phyloP scores from a whole-genome alignment of 192 early-diverging fungal species.

The Kappamyces sp. region DNA sequence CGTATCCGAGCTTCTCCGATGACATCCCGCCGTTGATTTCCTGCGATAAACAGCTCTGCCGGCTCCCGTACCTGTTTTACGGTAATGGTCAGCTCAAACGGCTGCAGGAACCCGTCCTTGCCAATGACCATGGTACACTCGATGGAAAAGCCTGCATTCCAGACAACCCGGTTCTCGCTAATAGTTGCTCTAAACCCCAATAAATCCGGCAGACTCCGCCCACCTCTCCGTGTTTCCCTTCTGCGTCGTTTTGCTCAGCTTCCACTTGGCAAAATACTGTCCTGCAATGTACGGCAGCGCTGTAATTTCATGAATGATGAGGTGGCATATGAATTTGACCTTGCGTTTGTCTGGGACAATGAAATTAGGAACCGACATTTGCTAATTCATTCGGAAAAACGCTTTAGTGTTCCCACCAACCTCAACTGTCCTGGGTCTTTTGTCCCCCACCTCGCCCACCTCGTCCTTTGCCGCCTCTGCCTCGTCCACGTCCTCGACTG shows the following conservation, averaged over 20 bases:
- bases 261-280: slow-evolving; percentile 77
- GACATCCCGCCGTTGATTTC: slow-evolving; percentile 56
- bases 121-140: slow-evolving; percentile 59
- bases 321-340: slow-evolving; percentile 55
- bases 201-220: background rate
- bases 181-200: slow-evolving; percentile 23
- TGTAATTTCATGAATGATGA: slow-evolving; percentile 68
- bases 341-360: slow-evolving; percentile 69
- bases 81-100: slow-evolving; percentile 66
- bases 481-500: slow-evolving; percentile 4
- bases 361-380: slow-evolving; percentile 19
- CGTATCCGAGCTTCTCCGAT: slow-evolving; percentile 56
- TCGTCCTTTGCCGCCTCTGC: background rate
- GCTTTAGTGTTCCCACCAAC: no score
- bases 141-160: slow-evolving; percentile 51
- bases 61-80: slow-evolving; percentile 57
- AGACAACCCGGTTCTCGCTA: slow-evolving; percentile 45
- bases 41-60: slow-evolving; percentile 23
- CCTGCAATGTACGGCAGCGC: slow-evolving; percentile 78
- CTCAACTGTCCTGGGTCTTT: no score
- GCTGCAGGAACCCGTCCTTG: slow-evolving; percentile 65
- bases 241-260: slow-evolving; percentile 31
- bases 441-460: no score
- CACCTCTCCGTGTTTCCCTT: slow-evolving; percentile 18
- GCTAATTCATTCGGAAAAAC: no score